A percentile compares a stretch with the other conserved stretches of the same genome.
Conservation (phyloP, 139 green algal genomes). For the Micromonas pusilla region DNA sequence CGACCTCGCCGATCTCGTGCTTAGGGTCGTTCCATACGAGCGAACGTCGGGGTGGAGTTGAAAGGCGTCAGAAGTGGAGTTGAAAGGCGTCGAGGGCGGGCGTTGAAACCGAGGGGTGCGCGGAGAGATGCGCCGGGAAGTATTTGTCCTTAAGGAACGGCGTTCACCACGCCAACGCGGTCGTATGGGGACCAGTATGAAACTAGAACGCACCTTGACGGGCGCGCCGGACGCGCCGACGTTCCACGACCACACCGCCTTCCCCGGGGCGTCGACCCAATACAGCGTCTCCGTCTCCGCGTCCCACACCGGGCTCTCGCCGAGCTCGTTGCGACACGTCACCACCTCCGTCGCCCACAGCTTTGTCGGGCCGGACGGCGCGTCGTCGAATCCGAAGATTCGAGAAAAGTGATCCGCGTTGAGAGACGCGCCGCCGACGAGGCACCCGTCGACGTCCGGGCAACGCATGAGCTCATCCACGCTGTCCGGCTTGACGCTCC, state of each 20-base stretch:
- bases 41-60: too few species aligned
- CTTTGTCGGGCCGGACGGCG: neutral
- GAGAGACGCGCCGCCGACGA: conserved; percentile 92
- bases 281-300: neutral
- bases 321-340: conserved; percentile 6
- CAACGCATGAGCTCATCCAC: conserved; percentile 54
- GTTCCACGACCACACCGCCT: conserved; percentile 9
- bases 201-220: too few species aligned
- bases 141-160: too few species aligned
- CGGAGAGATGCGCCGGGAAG: too few species aligned
- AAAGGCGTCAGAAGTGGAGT: too few species aligned
- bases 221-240: neutral
- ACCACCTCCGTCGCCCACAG: conserved; percentile 19
- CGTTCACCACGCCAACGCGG: too few species aligned
- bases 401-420: conserved; percentile 47
- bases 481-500: conserved; percentile 69
- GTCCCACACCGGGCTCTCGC: conserved; percentile 18
- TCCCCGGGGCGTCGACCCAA: conserved; percentile 8
- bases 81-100: too few species aligned
- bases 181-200: too few species aligned
- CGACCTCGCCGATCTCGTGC: neutral
- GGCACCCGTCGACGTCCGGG: conserved; percentile 87
- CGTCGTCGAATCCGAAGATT: conserved; percentile 14
- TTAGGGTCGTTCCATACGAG: too few species aligned
- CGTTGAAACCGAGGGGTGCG: too few species aligned